Conservation (phyloP, 441 rosid genomes). For the Biscutella auriculata region DNA sequence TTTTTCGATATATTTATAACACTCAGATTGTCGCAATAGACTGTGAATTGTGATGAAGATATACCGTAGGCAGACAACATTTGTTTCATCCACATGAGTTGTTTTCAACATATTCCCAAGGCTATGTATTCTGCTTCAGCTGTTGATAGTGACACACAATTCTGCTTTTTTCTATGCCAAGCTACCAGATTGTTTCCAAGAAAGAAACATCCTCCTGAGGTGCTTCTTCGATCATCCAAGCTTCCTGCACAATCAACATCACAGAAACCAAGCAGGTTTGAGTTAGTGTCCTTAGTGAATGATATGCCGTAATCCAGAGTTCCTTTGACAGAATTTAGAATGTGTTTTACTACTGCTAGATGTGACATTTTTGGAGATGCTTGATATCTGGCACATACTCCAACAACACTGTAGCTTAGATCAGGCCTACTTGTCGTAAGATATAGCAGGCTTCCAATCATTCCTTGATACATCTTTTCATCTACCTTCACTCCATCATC, state of each 20-base stretch:
- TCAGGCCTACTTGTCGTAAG: background rate
- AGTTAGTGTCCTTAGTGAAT: background rate
- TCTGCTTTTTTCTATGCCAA: no score
- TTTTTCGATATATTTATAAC: no score
- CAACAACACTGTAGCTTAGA: background rate
- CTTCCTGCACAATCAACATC: background rate
- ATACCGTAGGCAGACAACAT: background rate
- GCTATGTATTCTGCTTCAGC: no score
- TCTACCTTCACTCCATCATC: accelerated
- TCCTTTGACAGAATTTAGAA: background rate
- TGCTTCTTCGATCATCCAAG: no score
- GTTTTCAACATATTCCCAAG: accelerated
- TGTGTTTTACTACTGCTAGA: accelerated
- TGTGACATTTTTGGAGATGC: background rate
- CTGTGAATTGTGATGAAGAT: no score
- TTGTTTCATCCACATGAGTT: background rate
- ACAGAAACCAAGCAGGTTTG: accelerated
- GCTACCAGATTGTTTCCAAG: no score
- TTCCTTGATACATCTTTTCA: background rate
- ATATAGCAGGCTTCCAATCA: background rate
- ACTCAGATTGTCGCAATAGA: no score
- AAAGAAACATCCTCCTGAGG: no score
- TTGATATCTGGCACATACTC: background rate
- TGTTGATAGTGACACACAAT: no score
- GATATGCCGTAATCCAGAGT: accelerated